phyloP scores from a whole-genome alignment of 345 rosid genomes.

The Salix viminalis region DNA sequence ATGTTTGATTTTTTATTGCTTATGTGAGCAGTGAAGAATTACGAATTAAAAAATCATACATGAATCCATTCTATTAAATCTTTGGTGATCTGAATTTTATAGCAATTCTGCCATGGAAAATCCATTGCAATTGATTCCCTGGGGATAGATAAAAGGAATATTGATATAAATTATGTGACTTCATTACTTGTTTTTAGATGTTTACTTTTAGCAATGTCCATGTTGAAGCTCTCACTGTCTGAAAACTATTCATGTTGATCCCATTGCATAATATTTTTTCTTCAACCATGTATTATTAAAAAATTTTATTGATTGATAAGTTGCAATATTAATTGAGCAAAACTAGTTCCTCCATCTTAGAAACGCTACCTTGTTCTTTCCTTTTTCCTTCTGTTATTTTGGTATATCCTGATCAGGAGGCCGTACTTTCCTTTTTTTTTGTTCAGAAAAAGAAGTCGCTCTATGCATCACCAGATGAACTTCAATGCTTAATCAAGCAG shows the following conservation, averaged over 20 bases:
- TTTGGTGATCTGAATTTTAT: neutral
- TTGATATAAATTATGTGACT: too few relatives aligned
- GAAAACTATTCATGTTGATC: too few relatives aligned
- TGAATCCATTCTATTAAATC: neutral
- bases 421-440: constrained; percentile 5
- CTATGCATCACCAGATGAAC: constrained; percentile 61
- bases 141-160: neutral
- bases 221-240: too few relatives aligned
- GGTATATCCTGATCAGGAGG: neutral
- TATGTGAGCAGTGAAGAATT: neutral
- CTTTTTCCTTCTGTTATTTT: neutral
- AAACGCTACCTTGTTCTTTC: too few relatives aligned
- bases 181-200: neutral
- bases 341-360: too few relatives aligned
- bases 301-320: too few relatives aligned
- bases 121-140: neutral
- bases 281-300: too few relatives aligned
- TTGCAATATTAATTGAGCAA: too few relatives aligned
- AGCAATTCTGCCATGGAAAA: neutral
- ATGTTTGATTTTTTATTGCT: neutral
- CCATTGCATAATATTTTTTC: too few relatives aligned
- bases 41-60: neutral
- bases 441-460: constrained; percentile 63
- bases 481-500: constrained; percentile 57
- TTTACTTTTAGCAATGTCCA: neutral